Conservation (phyloP, 257 asterid genomes). For the Solanum appendiculatum region DNA sequence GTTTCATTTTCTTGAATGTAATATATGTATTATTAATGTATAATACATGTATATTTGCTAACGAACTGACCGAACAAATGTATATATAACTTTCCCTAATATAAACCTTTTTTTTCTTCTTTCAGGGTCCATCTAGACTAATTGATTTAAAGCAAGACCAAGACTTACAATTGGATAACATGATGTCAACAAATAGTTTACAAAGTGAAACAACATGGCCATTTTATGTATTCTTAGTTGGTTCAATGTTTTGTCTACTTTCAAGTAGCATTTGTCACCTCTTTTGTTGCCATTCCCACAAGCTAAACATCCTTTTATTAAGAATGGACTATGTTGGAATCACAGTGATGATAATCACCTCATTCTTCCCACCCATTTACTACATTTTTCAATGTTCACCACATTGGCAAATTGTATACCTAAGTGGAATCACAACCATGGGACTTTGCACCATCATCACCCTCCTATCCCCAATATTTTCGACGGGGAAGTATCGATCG, state of each 20-base stretch:
- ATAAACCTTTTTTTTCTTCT: background rate
- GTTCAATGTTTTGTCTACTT: constrained; percentile 90
- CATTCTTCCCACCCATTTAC: constrained; percentile 92
- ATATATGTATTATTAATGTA: background rate
- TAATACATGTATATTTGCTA: background rate
- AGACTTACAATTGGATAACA: constrained; percentile 9
- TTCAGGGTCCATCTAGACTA: constrained; percentile 46
- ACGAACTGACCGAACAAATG: background rate
- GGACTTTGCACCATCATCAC: constrained; percentile 58
- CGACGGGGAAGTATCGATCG: constrained; percentile 47
- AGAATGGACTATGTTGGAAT: constrained; percentile 88
- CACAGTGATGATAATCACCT: constrained; percentile 88
- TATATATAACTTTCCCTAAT: background rate
- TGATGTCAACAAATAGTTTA: constrained; percentile 13
- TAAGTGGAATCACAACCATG: constrained; percentile 54
- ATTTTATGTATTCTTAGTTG: constrained; percentile 60
- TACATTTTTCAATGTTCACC: constrained; percentile 85
- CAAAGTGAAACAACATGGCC: constrained; percentile 60
- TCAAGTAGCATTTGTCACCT: constrained; percentile 86
- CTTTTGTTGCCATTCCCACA: constrained; percentile 73
- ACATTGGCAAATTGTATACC: constrained; percentile 71
- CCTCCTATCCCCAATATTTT: constrained; percentile 58
- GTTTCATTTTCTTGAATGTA: background rate
- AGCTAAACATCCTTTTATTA: constrained; percentile 39
- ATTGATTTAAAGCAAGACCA: constrained; percentile 49